Conservation (phyloP, 805 yeast species). For the Wickerhamomyces alni region DNA sequence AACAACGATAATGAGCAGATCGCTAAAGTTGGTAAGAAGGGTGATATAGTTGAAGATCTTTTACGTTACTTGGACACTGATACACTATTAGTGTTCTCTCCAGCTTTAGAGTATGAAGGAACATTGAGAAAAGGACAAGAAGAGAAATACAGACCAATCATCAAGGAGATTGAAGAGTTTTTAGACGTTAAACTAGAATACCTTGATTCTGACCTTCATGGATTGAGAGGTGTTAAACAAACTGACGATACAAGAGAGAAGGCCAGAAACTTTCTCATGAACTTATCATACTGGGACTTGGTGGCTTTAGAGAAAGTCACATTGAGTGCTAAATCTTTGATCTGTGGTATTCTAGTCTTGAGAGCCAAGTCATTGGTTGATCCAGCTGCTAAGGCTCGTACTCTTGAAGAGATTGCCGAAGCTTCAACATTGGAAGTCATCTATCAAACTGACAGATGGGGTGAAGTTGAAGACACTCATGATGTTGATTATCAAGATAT, state of each 20-base stretch:
- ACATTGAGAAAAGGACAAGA: conserved; percentile 74
- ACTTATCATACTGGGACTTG: conserved; percentile 67
- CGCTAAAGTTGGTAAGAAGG: conserved; percentile 56
- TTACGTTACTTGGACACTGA: conserved; percentile 91
- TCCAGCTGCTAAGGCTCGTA: conserved; percentile 37
- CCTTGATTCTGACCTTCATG: conserved; percentile 78
- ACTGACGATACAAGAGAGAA: conserved; percentile 48
- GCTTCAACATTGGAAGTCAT: conserved; percentile 78
- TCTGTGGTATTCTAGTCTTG: conserved; percentile 69
- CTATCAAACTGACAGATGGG: conserved; percentile 89
- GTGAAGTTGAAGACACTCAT: conserved; percentile 97
- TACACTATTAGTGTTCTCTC: conserved; percentile 83
- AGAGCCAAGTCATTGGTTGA: conserved; percentile 39
- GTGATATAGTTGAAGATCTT: conserved; percentile 51
- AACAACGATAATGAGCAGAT: conserved; percentile 39
- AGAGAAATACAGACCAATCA: conserved; percentile 68
- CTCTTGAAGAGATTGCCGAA: conserved; percentile 67
- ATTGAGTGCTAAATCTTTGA: conserved; percentile 76
- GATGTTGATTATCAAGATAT: conserved; percentile 94
- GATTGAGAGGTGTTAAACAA: conserved; percentile 79
- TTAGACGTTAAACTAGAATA: conserved; percentile 41
- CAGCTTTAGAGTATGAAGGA: conserved; percentile 77
- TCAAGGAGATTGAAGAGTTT: conserved; percentile 56
- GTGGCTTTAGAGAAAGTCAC: conserved; percentile 91
- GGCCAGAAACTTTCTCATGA: conserved; percentile 58